A percentile compares a stretch with the other conserved stretches of the same genome.
Evolutionary conservation across 2,329 filamentous ascomycete species (phyloP).

Genomic region (Monilinia aucupariae): DNA sequence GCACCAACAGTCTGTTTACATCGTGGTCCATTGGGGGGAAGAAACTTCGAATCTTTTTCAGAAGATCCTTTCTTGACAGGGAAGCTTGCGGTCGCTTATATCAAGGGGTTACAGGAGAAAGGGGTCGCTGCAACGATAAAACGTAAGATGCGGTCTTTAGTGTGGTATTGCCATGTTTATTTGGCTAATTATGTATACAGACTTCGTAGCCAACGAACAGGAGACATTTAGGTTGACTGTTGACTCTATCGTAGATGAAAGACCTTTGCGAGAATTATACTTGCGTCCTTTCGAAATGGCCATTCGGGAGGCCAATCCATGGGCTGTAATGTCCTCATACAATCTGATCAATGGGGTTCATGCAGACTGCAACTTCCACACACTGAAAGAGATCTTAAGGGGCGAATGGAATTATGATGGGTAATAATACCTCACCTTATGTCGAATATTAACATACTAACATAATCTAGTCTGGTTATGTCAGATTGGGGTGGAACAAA

Average conservation of each 20-base stretch:
- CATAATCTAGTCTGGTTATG: constrained; percentile 44
- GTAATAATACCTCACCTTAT: constrained; percentile 35
- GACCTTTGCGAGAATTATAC: constrained; percentile 63
- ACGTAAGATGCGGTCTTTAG: constrained; percentile 43
- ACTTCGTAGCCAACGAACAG: constrained; percentile 68
- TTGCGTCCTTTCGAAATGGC: constrained; percentile 72
- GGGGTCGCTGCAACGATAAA: constrained; percentile 75
- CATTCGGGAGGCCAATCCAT: constrained; percentile 61
- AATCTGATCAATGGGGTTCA: constrained; percentile 61
- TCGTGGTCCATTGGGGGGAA: constrained; percentile 73
- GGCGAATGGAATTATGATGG: constrained; percentile 60
- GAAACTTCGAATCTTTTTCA: constrained; percentile 82
- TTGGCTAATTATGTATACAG: constrained; percentile 33
- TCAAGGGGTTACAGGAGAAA: constrained; percentile 66
- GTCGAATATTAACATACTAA: constrained; percentile 7
- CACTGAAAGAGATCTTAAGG: constrained; percentile 52
- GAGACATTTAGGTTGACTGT: constrained; percentile 63
- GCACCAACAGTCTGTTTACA: constrained; percentile 79
- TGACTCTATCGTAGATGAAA: constrained; percentile 58
- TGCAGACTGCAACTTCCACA: constrained; percentile 51
- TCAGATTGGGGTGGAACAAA: constrained; percentile 57
- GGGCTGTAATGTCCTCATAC: constrained; percentile 65
- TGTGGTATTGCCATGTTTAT: constrained; percentile 3
- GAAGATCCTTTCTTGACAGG: constrained; percentile 76
- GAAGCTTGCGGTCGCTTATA: constrained; percentile 65